Evolutionary conservation across 768 basidiomycete species (phyloP), one percentile per base, ranked within the genome.

Genomic region (Gymnopilus junonius): DNA sequence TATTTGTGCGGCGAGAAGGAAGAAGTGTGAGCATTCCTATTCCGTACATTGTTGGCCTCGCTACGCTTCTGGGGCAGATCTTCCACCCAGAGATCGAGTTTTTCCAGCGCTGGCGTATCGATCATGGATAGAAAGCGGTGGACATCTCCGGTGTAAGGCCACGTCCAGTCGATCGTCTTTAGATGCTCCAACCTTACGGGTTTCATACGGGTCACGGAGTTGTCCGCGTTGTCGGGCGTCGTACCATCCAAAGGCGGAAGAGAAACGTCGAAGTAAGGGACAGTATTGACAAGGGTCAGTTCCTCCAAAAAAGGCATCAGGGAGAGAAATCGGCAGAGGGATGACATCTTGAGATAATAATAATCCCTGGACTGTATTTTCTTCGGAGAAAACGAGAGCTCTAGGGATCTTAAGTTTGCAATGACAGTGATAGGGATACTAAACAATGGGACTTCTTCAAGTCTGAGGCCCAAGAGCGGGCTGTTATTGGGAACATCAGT

Each of bases 91-190:
- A 85, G 69, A 56, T 84, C 82, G 63, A 83, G 73, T 55, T 72
- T 77, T 58, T 81, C 78, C 59, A 85, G 75, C 32, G 60, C 69
- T 8, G 83, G 83, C 12, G 75, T 63, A 42, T 67, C 62, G 58
- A 84, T 61, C 65, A 83, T 75, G 21, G 79, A 77, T 62, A 85
- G 69, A 46, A 86, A 74, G 31, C 76, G 72, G 55, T 79, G 77
- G 46, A 85, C 67, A 53, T 82, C 83, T 37, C 69, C 72, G 48
- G 77, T 70, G 54, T 73, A 79, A 17, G 82, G 82, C 62, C 76
- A 81, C 46, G 77, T 81, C 83, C 84, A 85, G 32, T 82, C 80
- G 45, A 87, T 68, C n/a, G 65, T 71, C 55, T 75, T 81, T 59
- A 86, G 69, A 59, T 76, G 73, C 4, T 67, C 70, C 34, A 86